Percentiles rank a stretch among this genome's conserved stretches.
Conservation (phyloP, 177 flowering plant species). For the Vitis hybrid region DNA sequence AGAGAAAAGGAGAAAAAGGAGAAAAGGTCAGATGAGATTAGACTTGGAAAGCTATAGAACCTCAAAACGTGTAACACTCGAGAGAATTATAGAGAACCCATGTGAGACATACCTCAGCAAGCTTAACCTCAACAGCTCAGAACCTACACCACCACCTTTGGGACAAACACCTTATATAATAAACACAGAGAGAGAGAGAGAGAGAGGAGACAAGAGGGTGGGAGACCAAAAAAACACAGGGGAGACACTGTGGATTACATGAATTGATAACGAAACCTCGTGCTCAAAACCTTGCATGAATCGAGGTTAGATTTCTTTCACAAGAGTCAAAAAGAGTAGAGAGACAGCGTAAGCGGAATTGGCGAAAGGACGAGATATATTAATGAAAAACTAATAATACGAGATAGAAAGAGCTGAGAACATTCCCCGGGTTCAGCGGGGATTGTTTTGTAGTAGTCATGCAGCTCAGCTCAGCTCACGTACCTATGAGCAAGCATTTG, state of each 20-base stretch:
- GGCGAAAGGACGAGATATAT: slow-evolving; percentile 16
- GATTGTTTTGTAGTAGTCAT: too few relatives aligned
- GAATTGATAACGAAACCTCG: slow-evolving; percentile 16
- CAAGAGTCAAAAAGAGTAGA: not conserved
- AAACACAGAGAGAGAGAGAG: not conserved
- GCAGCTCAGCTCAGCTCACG: too few relatives aligned
- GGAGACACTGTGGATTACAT: slow-evolving; percentile 10
- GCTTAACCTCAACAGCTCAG: not conserved
- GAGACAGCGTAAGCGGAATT: slow-evolving; percentile 14
- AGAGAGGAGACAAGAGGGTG: not conserved
- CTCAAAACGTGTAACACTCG: too few relatives aligned
- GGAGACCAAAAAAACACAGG: slow-evolving; percentile 1
- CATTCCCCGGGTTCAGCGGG: slow-evolving; percentile 23
- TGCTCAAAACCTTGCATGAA: slow-evolving; percentile 25
- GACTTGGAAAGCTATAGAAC: too few relatives aligned
- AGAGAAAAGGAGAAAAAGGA: too few relatives aligned
- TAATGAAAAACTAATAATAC: not conserved
- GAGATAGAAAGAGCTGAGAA: not conserved
- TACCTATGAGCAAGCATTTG: too few relatives aligned
- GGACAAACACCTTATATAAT: slow-evolving; percentile 2
- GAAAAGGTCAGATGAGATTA: too few relatives aligned
- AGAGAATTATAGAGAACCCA: too few relatives aligned
- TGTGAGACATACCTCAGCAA: not conserved
- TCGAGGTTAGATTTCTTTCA: slow-evolving; percentile 5
- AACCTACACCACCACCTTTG: not conserved